These are phyloP conservation scores for Phytophthora aleatoria DNA, from an alignment of 352 stramenopile species.

Conservation along the genomic window DNA sequence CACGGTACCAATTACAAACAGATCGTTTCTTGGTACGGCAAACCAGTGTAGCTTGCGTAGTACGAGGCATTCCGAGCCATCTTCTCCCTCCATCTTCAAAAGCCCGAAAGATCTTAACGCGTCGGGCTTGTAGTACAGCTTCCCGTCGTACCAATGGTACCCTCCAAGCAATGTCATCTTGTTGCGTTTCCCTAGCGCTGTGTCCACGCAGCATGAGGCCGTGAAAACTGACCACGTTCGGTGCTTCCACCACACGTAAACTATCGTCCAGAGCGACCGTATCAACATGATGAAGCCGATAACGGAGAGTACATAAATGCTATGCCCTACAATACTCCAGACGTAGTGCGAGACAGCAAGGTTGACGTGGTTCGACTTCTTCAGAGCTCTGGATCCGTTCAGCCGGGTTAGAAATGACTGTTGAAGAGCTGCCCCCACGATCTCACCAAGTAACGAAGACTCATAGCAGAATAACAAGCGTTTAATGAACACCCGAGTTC, in stretches of 20 bases:
- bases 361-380: constrained; percentile 15
- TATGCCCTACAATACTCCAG: constrained; percentile 29
- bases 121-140: constrained; percentile 23
- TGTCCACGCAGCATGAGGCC: constrained; percentile 23
- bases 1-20: constrained; percentile 17
- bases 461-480: constrained; percentile 35
- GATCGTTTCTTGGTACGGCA: constrained; percentile 10
- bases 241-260: constrained; percentile 24
- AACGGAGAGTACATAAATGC: constrained; percentile 24
- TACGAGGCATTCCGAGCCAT: constrained; percentile 9
- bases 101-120: constrained; percentile 24
- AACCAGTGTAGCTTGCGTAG: constrained; percentile 28
- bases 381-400: constrained; percentile 16
- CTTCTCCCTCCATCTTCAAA: constrained; percentile 20
- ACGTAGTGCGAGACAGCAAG: constrained; percentile 26
- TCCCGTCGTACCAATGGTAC: constrained; percentile 14
- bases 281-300: constrained; percentile 20
- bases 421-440: constrained; percentile 13
- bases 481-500: constrained; percentile 15
- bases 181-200: constrained; percentile 13
- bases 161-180: constrained; percentile 34
- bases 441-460: constrained; percentile 18
- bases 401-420: constrained; percentile 26
- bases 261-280: constrained; percentile 13
- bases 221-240: constrained; percentile 14